Evolutionary conservation across 1,284 basidiomycete genomes (phyloP), one percentile per base, ranked within the genome.

Genomic region (Pseudomicrostroma phylloplanum): DNA sequence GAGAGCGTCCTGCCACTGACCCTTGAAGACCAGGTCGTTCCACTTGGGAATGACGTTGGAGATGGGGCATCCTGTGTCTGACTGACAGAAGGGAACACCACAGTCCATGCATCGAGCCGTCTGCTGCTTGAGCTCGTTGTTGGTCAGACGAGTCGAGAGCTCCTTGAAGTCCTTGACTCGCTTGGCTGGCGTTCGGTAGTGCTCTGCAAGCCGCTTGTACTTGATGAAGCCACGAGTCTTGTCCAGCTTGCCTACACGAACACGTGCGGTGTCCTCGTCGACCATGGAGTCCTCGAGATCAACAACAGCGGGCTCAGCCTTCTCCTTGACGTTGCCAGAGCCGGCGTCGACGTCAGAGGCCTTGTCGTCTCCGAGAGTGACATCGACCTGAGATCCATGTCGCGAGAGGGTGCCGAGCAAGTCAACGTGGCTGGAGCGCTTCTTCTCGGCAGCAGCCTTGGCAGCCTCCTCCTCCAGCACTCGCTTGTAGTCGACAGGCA

Each of bases 1-100:
- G 65, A 74, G 67, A 54, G 75, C 75, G 54, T 76, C 75, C 62
- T 70, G 62, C 75, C 75, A 77, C 61, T 74, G 71, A 17, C 72
- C 70, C 67, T 76, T 77, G 72, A 77, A 77, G 58, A 77, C 75
- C 53, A 77, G 68, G 61, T 77, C 74, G 67, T 77, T 77, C 72
- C 73, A 77, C 65, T 74, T 72, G 61, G 74, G 74, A 53, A 77
- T 77, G 46, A 77, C 73, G 69, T 77, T 77, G 58, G 67, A 68
- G 63, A 77, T 74, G 48, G 74, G 74, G 69, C 74, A 77, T 57
- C 74, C 74, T 39, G 69, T 77, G 68, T 75, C 72, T 42, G 63
- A 71, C 69, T 77, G 74, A 65, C 74, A 77, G 69, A 77, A 77
- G 30, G 74, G 74, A 61, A 77, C 73, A 71, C 74, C 74, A 61